Base-by-base conservation (phyloP, 1,284 basidiomycete species). In the Tylopilus orsonianus region DNA sequence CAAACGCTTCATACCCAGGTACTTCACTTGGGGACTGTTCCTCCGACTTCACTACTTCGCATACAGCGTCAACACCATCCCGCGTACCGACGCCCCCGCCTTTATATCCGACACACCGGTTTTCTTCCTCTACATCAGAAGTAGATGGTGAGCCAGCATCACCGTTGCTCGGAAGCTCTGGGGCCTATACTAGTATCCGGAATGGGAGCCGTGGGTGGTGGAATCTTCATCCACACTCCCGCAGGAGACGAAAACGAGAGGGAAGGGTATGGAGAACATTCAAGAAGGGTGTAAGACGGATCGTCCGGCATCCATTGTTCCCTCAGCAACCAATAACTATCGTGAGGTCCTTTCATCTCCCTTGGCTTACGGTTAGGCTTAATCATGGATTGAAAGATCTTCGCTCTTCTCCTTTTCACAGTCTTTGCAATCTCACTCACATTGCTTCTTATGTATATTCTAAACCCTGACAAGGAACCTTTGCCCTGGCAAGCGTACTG, bases 401-500 rank as follows among this genome's bases (percentile, higher is more conserved):
- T 90, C 46, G 79, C 86, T 18, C 75, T 90, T 55, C 79, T 89
- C 52, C 69, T 88, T 46, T 76, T 90, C 59, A 80, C 83, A 47
- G 74, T 87, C 48, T 83, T 94, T 60, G 82, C 83, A 50, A 80
- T 91, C 53, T 84, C 83, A 56, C 76, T 90, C 56, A 87, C 90
- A 49, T 80, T 92, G 50, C 75, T 90, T 46, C 79, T 97, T 67
- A 94, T 93, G 65, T 89, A 96, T 68, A 81, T 95, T 54, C 81
- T 97, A 62, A 95, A 97, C 65, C 93, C 94, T 38, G 96, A 99
- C 77, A 97, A 97, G 68, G 87, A 90, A 48, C 87, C 93, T 13
- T 71, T 96, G 24, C 94, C 95, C 36, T 99, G 94, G 93, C 83
- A 93, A 56, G 83, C 86, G 22, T 96, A 96, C 67, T 98, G 96